Conservation (phyloP, 2,329 filamentous ascomycete species). For the Lasiodiplodia theobromae region DNA sequence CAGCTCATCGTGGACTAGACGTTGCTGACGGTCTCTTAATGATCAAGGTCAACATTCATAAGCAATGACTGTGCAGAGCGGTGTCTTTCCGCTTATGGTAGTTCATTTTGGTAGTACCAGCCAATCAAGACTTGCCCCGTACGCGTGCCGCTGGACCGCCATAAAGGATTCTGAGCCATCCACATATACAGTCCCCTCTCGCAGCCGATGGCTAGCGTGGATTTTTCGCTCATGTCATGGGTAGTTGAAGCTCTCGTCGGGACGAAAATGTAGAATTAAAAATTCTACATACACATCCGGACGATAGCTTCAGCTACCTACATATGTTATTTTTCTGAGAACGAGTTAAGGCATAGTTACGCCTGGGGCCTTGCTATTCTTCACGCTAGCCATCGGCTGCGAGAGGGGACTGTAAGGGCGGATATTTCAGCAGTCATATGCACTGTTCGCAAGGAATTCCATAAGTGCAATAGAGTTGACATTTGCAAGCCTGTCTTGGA, state of each 20-base stretch:
- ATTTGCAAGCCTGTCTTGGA: background rate
- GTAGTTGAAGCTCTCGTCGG: no score
- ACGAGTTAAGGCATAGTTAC: background rate
- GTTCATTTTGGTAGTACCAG: background rate
- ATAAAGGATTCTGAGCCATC: background rate
- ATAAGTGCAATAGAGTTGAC: background rate
- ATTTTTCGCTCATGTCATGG: no score
- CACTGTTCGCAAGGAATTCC: background rate
- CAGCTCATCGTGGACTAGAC: background rate
- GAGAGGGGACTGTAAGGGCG: no score
- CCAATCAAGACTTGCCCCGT: conserved; percentile 10
- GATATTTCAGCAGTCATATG: background rate
- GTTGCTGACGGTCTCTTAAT: background rate
- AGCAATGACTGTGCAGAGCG: background rate
- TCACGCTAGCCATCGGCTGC: no score
- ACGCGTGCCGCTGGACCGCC: background rate
- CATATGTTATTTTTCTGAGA: no score
- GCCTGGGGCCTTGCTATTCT: no score
- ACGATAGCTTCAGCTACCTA: no score
- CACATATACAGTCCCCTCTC: background rate
- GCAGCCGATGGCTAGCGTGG: no score
- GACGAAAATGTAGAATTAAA: no score
- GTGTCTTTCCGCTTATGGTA: conserved; percentile 8
- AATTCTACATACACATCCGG: no score
- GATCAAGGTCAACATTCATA: background rate